Evolutionary conservation across 768 basidiomycete genomes (phyloP).

Genomic region (Tylopilus vinaceipallidus): DNA sequence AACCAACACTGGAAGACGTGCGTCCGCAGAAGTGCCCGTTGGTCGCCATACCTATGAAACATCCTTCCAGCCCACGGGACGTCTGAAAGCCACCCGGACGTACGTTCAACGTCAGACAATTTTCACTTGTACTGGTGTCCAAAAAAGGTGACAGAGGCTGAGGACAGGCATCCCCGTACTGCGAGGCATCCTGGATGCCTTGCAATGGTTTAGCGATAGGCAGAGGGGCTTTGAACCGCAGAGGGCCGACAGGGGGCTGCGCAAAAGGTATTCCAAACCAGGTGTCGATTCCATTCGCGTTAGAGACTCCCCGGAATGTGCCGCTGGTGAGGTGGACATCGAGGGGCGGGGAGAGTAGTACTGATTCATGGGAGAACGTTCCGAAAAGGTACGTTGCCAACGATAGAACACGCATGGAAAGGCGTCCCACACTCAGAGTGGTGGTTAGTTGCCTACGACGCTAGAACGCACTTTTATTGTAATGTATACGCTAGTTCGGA

Average conservation of each 20-base stretch:
- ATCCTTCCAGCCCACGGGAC: not conserved
- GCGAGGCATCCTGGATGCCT: constrained; percentile 40
- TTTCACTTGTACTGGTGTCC: constrained; percentile 47
- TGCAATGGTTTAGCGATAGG: constrained; percentile 33
- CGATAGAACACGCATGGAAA: too few relatives aligned
- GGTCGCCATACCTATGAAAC: constrained; percentile 21
- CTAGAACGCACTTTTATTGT: too few relatives aligned
- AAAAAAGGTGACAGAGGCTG: constrained; percentile 40
- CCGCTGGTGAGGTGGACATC: too few relatives aligned
- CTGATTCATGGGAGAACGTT: too few relatives aligned
- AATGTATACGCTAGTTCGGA: too few relatives aligned
- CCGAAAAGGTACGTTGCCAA: too few relatives aligned
- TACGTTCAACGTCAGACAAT: constrained; percentile 56
- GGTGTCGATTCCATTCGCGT: constrained; percentile 45
- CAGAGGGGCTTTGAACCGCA: constrained; percentile 58
- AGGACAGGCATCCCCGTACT: constrained; percentile 56
- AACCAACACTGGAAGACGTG: constrained; percentile 18
- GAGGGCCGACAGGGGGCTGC: too few relatives aligned
- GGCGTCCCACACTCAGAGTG: too few relatives aligned
- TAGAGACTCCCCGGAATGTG: not conserved
- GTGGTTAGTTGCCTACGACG: too few relatives aligned
- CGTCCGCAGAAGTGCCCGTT: not conserved
- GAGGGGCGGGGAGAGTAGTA: too few relatives aligned
- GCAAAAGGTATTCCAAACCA: constrained; percentile 67
- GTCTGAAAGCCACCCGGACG: not conserved